phyloP scores from a whole-genome alignment of 2,329 filamentous ascomycete species.

The Neurospora sp. region DNA sequence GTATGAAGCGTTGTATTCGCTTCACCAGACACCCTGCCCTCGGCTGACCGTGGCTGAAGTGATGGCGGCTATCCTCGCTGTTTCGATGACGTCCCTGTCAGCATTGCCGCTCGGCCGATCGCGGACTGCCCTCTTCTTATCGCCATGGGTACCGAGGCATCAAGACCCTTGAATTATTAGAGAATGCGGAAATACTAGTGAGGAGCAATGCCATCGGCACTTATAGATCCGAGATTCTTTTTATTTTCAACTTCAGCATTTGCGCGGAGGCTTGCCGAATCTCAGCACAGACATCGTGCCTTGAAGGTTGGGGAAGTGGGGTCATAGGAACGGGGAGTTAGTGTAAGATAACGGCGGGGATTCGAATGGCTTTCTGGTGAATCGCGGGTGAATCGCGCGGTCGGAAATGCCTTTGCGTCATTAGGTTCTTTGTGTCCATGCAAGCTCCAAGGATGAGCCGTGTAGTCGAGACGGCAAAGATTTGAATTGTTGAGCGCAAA shows the following conservation, averaged over 20 bases:
- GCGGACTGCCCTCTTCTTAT: neutral
- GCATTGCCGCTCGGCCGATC: neutral
- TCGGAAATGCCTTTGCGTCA: neutral
- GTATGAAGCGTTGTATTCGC: neutral
- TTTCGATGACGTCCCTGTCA: neutral
- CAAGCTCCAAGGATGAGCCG: neutral
- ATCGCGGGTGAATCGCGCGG: neutral
- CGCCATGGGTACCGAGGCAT: neutral
- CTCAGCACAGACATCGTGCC: neutral
- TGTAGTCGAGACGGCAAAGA: neutral
- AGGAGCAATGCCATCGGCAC: neutral
- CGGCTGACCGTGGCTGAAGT: neutral
- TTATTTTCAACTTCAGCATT: neutral
- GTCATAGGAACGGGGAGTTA: neutral
- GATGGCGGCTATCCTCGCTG: neutral
- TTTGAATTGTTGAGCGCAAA: neutral
- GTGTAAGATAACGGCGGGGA: neutral
- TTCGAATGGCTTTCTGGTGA: neutral
- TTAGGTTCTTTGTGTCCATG: neutral
- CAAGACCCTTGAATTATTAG: neutral
- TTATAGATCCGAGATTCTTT: neutral
- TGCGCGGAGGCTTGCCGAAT: neutral
- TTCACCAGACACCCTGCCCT: neutral
- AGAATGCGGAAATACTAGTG: neutral
- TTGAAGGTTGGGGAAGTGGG: neutral